Percentiles rank a stretch among this genome's conserved stretches.
These are phyloP conservation scores for Nakazawaea peltata DNA, from an alignment of 805 yeast genomes.

Conservation along the genomic window DNA sequence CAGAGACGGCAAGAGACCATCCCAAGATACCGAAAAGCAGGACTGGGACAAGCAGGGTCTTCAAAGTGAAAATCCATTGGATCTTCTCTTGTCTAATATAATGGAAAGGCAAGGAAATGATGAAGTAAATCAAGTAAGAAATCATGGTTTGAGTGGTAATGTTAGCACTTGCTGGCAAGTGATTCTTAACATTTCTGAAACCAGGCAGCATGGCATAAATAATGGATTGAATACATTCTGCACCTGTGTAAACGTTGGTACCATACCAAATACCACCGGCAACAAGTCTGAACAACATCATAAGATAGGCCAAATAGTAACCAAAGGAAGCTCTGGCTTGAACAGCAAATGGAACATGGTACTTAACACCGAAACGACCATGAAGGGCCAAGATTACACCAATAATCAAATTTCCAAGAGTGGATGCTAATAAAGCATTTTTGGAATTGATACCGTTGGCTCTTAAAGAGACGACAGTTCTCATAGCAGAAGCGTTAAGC, in stretches of 20 bases:
- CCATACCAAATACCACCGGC: slow-evolving; percentile 23
- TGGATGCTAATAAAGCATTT: slow-evolving; percentile 14
- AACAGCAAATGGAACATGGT: slow-evolving; percentile 28
- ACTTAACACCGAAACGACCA: slow-evolving; percentile 25
- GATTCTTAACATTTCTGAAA: slow-evolving; percentile 16
- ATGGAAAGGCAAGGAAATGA: slow-evolving; percentile 24
- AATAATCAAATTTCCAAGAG: slow-evolving; percentile 16
- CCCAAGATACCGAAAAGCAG: slow-evolving; percentile 25
- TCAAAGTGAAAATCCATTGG: slow-evolving; percentile 25
- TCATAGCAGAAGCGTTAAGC: slow-evolving; percentile 17
- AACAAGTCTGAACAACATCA: slow-evolving; percentile 23
- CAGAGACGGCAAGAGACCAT: slow-evolving; percentile 22
- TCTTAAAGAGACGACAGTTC: slow-evolving; percentile 14
- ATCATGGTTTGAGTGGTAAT: slow-evolving; percentile 20
- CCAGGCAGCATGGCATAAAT: slow-evolving; percentile 21
- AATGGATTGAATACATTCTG: slow-evolving; percentile 21
- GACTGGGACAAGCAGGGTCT: slow-evolving; percentile 21
- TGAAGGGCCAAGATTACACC: slow-evolving; percentile 16
- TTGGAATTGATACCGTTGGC: slow-evolving; percentile 15
- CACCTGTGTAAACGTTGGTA: slow-evolving; percentile 19
- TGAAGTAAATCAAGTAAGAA: slow-evolving; percentile 24
- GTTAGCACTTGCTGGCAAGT: slow-evolving; percentile 20
- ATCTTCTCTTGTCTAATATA: slow-evolving; percentile 24
- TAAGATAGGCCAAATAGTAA: slow-evolving; percentile 23
- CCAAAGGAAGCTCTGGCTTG: slow-evolving; percentile 24